These are phyloP conservation scores for Magnusiomyces tetraspermus DNA, from an alignment of 1,139 yeast genomes.

Conservation along the genomic window DNA sequence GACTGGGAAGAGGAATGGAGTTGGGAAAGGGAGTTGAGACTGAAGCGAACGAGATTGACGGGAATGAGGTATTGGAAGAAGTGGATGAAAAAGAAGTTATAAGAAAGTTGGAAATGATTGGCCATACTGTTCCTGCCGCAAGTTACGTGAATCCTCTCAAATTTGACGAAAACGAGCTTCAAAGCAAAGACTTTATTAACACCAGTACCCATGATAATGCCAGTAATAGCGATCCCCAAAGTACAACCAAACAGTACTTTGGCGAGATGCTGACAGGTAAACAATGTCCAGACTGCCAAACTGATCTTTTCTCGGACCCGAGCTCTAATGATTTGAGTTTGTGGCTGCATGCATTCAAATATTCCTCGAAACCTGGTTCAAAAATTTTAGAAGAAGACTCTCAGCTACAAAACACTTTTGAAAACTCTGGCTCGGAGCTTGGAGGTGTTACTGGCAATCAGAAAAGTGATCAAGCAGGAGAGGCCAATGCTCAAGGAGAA, in stretches of 20 bases:
- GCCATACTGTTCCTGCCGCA: constrained; percentile 57
- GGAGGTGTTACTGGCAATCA: no score
- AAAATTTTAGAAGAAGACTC: no score
- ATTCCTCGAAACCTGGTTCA: no score
- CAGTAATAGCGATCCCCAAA: no score
- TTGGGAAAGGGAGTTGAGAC: no score
- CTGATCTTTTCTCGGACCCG: constrained; percentile 80
- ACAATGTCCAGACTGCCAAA: constrained; percentile 55
- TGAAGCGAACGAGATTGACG: background rate
- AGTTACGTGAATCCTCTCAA: constrained; percentile 45
- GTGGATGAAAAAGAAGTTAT: constrained; percentile 42
- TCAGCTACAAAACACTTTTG: no score
- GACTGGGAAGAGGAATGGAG: constrained; percentile 46
- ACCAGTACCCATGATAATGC: no score
- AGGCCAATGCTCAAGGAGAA: no score
- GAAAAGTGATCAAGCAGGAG: no score
- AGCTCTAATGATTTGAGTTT: constrained; percentile 74
- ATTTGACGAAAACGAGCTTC: background rate
- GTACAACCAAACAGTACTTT: background rate
- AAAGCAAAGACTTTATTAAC: constrained; percentile 11
- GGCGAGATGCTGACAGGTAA: constrained; percentile 58
- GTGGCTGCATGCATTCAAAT: constrained; percentile 84
- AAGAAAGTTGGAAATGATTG: constrained; percentile 47
- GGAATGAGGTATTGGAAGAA: constrained; percentile 28
- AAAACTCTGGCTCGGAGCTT: no score